Evolutionary conservation across 2,329 filamentous ascomycete genomes (phyloP), one percentile per base, ranked within the genome.

Genomic region (Lizonia empirigonia): DNA sequence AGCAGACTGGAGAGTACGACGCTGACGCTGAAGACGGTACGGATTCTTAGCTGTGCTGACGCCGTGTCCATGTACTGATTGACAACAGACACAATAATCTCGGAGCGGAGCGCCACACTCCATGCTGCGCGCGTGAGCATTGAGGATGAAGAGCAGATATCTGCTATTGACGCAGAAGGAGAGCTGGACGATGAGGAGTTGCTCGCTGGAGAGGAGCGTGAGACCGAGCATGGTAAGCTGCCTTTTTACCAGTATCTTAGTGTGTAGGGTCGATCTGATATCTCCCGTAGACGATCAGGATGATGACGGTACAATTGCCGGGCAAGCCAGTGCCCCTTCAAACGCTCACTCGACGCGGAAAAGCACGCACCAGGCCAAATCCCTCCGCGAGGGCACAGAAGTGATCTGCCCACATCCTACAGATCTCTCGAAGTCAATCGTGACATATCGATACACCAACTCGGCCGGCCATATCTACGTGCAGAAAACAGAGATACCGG

Each of bases 401-500:
- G 29, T 10, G 7, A 32, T 50, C 8, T 40, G 18, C 1, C 40
- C 35, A 10, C 47, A 50, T 9, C 39, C 29, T 6, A 35, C 34
- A 15, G 40, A 44, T 12, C 22, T 35, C 2, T 7, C 27, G 1
- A 39, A 35, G 9, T 22, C 40, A 12, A 40, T 50, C 8, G 12
- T 45, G 7, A 45, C 35, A 8, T 51, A 45, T 19, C 23, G 10
- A 1, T 44, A 30, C 35, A 26, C 20, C 8, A 6, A n/a, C 2
- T 12, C 42, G 1, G 19, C 24, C 3, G 48, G 48, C 5, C 26
- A 20, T 8, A 7, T 1, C 6, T 51, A 36, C 15, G 7, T 26
- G 9, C 48, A 51, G 8, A 37, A 52, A 9, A 46, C 42, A 0
- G 29, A 36, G 6, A 27, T 46, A 5, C 49, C 49, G 1, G 32